These are phyloP conservation scores for Didymosphaeria variabile DNA, from an alignment of 2,329 filamentous ascomycete species.

Conservation along the genomic window DNA sequence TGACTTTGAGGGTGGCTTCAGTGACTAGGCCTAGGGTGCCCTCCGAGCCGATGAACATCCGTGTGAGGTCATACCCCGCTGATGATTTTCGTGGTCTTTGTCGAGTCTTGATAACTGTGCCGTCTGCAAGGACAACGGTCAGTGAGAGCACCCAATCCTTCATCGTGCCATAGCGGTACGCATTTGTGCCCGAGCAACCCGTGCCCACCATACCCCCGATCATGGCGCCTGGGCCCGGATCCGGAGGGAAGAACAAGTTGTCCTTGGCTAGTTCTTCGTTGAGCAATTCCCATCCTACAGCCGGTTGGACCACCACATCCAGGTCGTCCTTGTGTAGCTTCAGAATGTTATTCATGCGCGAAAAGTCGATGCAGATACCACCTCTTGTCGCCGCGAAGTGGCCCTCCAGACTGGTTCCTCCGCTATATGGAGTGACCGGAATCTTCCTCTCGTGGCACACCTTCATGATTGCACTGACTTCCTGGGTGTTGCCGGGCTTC, in stretches of 20 bases:
- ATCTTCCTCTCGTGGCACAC: conserved; percentile 82
- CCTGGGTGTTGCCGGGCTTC: conserved; percentile 78
- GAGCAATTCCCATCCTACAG: conserved; percentile 84
- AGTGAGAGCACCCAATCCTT: conserved; percentile 89
- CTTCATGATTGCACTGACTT: conserved; percentile 89
- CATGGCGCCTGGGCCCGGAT: conserved; percentile 89
- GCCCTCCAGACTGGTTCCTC: conserved; percentile 88
- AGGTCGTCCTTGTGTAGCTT: conserved; percentile 75
- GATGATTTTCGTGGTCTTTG: conserved; percentile 89
- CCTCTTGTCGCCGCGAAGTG: conserved; percentile 85
- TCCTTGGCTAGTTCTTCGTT: conserved; percentile 78
- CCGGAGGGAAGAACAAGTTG: conserved; percentile 89
- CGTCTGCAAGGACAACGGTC: conserved; percentile 89
- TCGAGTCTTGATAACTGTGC: conserved; percentile 87
- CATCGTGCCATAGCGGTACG: conserved; percentile 94
- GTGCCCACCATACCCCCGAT: conserved; percentile 90
- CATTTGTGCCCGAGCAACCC: conserved; percentile 82
- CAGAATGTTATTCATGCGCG: conserved; percentile 83
- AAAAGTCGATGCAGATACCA: conserved; percentile 87
- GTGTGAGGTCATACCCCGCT: conserved; percentile 90
- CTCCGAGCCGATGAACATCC: conserved; percentile 89
- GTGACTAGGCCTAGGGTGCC: conserved; percentile 91
- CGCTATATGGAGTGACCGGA: conserved; percentile 86
- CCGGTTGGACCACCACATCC: conserved; percentile 67
- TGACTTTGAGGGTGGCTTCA: conserved; percentile 88